Base-by-base conservation (phyloP, 768 basidiomycete species). In the Lactarius quietus region DNA sequence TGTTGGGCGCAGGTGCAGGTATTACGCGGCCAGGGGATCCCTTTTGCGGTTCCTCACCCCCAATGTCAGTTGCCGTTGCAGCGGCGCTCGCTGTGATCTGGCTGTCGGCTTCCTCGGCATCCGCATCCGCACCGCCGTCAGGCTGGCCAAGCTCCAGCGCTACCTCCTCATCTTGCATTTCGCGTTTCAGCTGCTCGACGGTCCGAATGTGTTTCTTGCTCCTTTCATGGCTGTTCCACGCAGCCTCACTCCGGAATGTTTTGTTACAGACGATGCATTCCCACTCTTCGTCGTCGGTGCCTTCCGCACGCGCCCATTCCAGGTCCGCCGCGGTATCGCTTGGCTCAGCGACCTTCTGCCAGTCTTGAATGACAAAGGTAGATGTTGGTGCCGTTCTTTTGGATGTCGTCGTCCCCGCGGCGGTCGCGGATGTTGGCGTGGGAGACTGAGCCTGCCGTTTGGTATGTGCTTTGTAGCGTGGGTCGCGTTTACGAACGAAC, bases 241-340 rank as follows among this genome's bases (percentile, higher is more conserved):
- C 92, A 0, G 93, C 92, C 70, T 98, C 95, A 68, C 89, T 94
- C 72, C 88, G 79, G 73, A 98, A 98, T 0, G 83, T 81, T 78
- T 97, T 98, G 33, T 84, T 81, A 71, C 97, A 99, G 9, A 88
- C 95, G n/a, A 98, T 88, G 72, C 97, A 99, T 74, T 96, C 95
- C 88, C 90, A 94, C 72, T 91, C 90, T 70, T 93, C 90, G 6
- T 83, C 76, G 64, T 88, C 84, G 33, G 84, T 85, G 7, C 85
- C 86, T 73, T 89, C 90, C 2, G 83, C 89, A 9, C 81, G 81
- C 4, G 86, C 86, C 88, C 89, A 92, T 66, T 92, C 88, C 6
- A 89, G 78, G 70, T 92, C 92, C 2, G 78, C 83, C 65, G 85
- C 82, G 45, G 80, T 73, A 31, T 77, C 74, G 26, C 72, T 61